These are phyloP conservation scores for Cryphonectria carpinicola DNA, from an alignment of 2,329 filamentous ascomycete genomes.

Conservation along the genomic window DNA sequence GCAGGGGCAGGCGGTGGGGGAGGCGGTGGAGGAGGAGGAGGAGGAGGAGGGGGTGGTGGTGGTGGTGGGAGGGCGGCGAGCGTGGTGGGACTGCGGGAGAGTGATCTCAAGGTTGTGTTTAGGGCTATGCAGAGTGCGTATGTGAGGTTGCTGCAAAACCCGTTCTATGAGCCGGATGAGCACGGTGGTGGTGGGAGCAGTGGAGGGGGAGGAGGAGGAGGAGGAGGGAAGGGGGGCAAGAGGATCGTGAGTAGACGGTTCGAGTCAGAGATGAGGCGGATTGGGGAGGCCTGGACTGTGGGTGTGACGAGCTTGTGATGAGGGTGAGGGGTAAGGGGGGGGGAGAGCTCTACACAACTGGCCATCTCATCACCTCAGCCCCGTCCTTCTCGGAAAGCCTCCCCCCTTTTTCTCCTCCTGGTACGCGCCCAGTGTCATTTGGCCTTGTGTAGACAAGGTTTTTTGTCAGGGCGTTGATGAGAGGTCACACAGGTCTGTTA, in stretches of 20 bases:
- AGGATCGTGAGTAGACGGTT: constrained; percentile 85
- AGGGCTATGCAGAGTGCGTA: constrained; percentile 92
- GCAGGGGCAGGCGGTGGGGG: not conserved
- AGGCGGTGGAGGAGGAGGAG: not conserved
- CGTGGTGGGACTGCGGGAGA: constrained; percentile 75
- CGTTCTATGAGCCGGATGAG: constrained; percentile 91
- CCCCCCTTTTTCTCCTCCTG: not conserved
- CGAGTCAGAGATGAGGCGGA: constrained; percentile 77
- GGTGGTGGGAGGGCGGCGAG: constrained; percentile 35
- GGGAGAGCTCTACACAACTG: not conserved
- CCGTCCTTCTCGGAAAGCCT: not conserved
- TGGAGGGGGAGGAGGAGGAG: constrained; percentile 41
- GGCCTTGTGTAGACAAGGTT: not conserved
- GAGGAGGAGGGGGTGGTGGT: constrained; percentile 52
- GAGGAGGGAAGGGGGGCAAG: constrained; percentile 72
- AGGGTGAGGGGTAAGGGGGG: not conserved
- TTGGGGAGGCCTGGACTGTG: constrained; percentile 84
- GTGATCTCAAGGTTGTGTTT: constrained; percentile 90
- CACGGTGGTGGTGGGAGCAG: constrained; percentile 61
- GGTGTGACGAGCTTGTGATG: constrained; percentile 65
- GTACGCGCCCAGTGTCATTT: not conserved
- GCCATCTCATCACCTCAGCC: not conserved
- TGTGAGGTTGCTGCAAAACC: constrained; percentile 85
- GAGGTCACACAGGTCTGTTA: not conserved
- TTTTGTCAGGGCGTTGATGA: not conserved